phyloP scores from a whole-genome alignment of 116 monocot genomes.

The Dioscorea cayenensis region DNA sequence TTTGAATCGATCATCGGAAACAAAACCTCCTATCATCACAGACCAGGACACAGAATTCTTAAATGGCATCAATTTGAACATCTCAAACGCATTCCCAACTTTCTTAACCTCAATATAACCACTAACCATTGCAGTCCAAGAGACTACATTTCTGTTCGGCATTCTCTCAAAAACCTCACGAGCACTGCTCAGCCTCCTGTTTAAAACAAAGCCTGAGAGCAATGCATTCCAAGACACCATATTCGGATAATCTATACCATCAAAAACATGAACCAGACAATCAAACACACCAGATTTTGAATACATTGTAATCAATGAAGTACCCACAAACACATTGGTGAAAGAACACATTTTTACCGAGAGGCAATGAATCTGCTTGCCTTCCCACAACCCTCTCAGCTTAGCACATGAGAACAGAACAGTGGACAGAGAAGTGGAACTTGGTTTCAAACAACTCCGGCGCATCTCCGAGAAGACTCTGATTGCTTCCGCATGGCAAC shows the following conservation, averaged over 20 bases:
- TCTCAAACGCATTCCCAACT: constrained; percentile 24
- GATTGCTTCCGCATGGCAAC: constrained; percentile 13
- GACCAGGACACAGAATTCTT: constrained; percentile 51
- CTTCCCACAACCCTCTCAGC: constrained; percentile 24
- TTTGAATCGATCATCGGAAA: constrained; percentile 22
- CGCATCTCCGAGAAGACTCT: constrained; percentile 34
- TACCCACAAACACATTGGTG: constrained; percentile 45
- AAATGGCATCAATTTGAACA: constrained; percentile 44
- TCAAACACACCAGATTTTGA: constrained; percentile 27
- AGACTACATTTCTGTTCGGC: constrained; percentile 48
- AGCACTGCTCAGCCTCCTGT: constrained; percentile 27
- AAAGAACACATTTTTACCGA: constrained; percentile 25
- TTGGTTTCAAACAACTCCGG: constrained; percentile 13
- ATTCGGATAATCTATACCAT: constrained; percentile 29
- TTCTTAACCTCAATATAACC: constrained; percentile 30
- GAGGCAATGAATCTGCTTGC: constrained; percentile 46
- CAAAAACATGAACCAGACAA: constrained; percentile 33
- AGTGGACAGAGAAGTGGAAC: constrained; percentile 37
- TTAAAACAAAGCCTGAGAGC: constrained; percentile 39
- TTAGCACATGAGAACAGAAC: constrained; percentile 45
- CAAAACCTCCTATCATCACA: constrained; percentile 57
- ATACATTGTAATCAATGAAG: constrained; percentile 63
- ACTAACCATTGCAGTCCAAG: constrained; percentile 60
- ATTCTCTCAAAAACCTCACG: constrained; percentile 45
- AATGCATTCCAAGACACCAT: constrained; percentile 54